Evolutionary conservation across 176 grass and related monocot species (phyloP).

Genomic region (Ensete ventricosum): DNA sequence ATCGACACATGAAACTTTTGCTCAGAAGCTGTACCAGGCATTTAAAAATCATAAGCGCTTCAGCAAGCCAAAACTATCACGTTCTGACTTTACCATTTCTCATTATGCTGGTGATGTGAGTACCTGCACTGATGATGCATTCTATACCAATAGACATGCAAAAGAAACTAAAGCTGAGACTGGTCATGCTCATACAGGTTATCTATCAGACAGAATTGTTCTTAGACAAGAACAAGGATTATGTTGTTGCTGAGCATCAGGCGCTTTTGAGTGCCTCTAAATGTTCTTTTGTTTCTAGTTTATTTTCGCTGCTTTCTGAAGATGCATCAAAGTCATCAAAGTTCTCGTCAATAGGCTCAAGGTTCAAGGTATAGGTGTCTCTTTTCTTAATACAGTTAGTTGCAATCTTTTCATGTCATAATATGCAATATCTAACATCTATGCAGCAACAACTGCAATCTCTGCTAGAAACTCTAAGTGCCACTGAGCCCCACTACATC

Average conservation of each 20-base stretch:
- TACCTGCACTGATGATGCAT: slow-evolving; percentile 20
- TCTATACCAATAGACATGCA: neutral
- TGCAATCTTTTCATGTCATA: neutral
- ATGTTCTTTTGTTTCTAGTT: slow-evolving; percentile 69
- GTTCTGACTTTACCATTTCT: slow-evolving; percentile 83
- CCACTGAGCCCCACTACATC: slow-evolving; percentile 96
- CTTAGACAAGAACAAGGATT: slow-evolving; percentile 99
- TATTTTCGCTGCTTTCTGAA: slow-evolving; percentile 64
- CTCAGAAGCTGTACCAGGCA: slow-evolving; percentile 85
- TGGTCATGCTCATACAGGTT: slow-evolving; percentile 40
- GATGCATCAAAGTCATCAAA: slow-evolving; percentile 91
- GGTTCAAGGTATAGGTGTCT: slow-evolving; percentile 66
- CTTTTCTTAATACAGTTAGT: neutral
- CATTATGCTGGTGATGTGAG: slow-evolving; percentile 99
- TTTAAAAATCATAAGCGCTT: slow-evolving; percentile 94
- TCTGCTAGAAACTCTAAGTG: slow-evolving; percentile 83
- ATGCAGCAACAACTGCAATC: slow-evolving; percentile 98
- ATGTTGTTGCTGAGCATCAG: slow-evolving; percentile 98
- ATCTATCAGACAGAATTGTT: slow-evolving; percentile 95
- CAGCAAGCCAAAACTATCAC: slow-evolving; percentile 85
- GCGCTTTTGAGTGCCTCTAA: slow-evolving; percentile 63
- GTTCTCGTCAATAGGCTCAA: slow-evolving; percentile 91
- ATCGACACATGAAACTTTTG: slow-evolving; percentile 97
- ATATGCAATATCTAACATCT: slow-evolving; percentile 1
- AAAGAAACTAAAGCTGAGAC: slow-evolving; percentile 8